A percentile compares a stretch with the other conserved stretches of the same genome.
Evolutionary conservation across 768 basidiomycete genomes (phyloP).

Genomic region (Hysterangium stoloniferum): DNA sequence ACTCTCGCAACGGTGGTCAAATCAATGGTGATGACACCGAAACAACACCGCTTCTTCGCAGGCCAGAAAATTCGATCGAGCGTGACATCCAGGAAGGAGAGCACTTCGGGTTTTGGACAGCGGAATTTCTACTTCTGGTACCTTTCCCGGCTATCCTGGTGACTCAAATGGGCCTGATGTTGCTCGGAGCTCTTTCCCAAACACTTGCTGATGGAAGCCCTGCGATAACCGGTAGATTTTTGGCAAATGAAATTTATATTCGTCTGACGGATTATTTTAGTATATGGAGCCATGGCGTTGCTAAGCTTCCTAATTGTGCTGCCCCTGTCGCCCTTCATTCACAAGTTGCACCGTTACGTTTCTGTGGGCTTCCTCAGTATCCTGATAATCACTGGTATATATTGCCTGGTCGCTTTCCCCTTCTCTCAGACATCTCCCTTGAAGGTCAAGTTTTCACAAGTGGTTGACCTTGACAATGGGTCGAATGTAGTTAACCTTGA

Average conservation of each 20-base stretch:
- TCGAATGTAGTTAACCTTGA: conserved; percentile 23
- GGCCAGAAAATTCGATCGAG: conserved; percentile 13
- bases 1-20: conserved; percentile 1
- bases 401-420: conserved; percentile 44
- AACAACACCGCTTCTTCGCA: conserved; percentile 44
- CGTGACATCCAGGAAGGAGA: neutral
- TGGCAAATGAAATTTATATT: neutral
- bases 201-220: conserved; percentile 57
- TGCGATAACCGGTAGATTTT: conserved; percentile 34
- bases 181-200: conserved; percentile 44
- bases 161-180: conserved; percentile 40
- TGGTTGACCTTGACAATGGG: conserved; percentile 34
- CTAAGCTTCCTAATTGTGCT: conserved; percentile 45
- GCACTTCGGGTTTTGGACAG: conserved; percentile 43
- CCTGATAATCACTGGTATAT: conserved; percentile 29
- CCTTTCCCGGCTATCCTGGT: conserved; percentile 47
- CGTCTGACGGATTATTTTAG: conserved; percentile 31
- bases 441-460: conserved; percentile 67
- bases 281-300: conserved; percentile 40
- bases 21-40: conserved; percentile 36
- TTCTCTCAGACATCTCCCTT: conserved; percentile 55
- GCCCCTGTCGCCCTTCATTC: conserved; percentile 58
- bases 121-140: conserved; percentile 48
- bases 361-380: conserved; percentile 35
- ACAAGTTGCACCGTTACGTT: conserved; percentile 38